These are phyloP conservation scores for Wallacemonas sp. DNA, from an alignment of 208 protist genomes.

Conservation along the genomic window DNA sequence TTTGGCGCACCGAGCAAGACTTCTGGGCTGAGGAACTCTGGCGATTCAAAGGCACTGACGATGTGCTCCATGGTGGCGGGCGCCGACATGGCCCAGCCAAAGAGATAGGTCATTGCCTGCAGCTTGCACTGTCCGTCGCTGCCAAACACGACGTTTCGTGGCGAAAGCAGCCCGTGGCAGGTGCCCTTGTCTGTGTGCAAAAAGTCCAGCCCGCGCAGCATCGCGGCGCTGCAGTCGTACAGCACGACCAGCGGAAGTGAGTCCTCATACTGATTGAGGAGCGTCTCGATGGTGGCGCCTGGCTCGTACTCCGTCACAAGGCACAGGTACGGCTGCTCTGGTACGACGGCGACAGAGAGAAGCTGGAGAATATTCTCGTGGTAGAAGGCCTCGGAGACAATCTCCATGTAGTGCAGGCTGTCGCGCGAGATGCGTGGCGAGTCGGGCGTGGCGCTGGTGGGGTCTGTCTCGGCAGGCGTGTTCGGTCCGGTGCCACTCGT, in stretches of 20 bases:
- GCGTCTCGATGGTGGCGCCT: slow-evolving; percentile 33
- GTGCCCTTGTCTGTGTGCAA: slow-evolving; percentile 36
- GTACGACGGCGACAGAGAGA: slow-evolving; percentile 21
- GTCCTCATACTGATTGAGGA: slow-evolving; percentile 34
- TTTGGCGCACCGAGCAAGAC: slow-evolving; percentile 26
- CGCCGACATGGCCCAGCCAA: slow-evolving; percentile 22
- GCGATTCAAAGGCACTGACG: slow-evolving; percentile 2
- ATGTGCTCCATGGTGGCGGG: background rate
- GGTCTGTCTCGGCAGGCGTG: background rate
- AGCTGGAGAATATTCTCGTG: slow-evolving; percentile 53
- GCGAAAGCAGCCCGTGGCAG: slow-evolving; percentile 42
- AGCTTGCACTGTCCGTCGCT: slow-evolving; percentile 50
- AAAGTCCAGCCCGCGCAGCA: slow-evolving; percentile 46
- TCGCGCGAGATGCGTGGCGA: slow-evolving; percentile 8
- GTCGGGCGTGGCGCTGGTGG: background rate
- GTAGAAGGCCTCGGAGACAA: slow-evolving; percentile 22
- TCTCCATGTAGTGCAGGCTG: slow-evolving; percentile 6
- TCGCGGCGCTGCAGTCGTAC: slow-evolving; percentile 36
- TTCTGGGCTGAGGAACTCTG: slow-evolving; percentile 41
- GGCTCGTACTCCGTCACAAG: slow-evolving; percentile 41
- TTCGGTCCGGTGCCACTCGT: background rate
- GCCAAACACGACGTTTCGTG: slow-evolving; percentile 36
- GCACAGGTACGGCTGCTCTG: slow-evolving; percentile 26
- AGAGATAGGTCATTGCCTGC: slow-evolving; percentile 31
- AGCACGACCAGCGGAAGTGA: slow-evolving; percentile 25